These are phyloP conservation scores for Nicotiana obtusifolia DNA, from an alignment of 257 asterid species.

Conservation along the genomic window DNA sequence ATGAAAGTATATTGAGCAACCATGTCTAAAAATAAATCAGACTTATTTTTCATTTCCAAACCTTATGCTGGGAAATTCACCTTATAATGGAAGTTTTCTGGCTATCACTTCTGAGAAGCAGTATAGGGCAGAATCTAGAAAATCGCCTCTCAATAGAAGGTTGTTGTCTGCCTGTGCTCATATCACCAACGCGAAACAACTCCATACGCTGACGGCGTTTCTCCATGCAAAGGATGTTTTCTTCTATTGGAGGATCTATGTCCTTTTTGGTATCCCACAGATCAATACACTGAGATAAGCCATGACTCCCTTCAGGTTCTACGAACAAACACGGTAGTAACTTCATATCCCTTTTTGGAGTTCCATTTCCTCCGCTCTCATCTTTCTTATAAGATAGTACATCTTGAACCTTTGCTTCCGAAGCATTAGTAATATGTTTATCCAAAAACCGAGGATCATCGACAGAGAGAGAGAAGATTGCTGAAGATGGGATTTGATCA, in stretches of 20 bases:
- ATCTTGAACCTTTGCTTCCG: constrained; percentile 28
- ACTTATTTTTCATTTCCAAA: neutral
- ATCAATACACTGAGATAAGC: constrained; percentile 20
- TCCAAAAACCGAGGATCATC: constrained; percentile 58
- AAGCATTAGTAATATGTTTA: constrained; percentile 15
- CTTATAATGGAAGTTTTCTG: constrained; percentile 39
- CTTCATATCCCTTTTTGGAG: constrained; percentile 6
- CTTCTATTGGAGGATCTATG: constrained; percentile 61
- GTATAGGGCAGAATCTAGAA: constrained; percentile 58
- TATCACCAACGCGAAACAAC: constrained; percentile 39
- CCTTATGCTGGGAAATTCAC: constrained; percentile 24
- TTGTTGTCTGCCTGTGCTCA: constrained; percentile 28
- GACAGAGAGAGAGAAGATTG: constrained; percentile 47
- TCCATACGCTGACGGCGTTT: constrained; percentile 50
- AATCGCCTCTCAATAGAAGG: constrained; percentile 28
- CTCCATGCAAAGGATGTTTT: constrained; percentile 54
- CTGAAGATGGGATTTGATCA: constrained; percentile 35
- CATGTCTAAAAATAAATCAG: neutral
- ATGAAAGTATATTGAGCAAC: neutral
- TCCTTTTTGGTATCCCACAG: constrained; percentile 64
- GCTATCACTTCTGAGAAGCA: constrained; percentile 49
- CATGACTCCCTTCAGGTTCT: constrained; percentile 27
- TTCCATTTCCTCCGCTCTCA: constrained; percentile 20
- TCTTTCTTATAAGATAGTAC: constrained; percentile 22
- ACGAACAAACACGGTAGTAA: constrained; percentile 16